Conservation (phyloP, 2,329 filamentous ascomycete genomes). For the Colletotrichum acutatum region DNA sequence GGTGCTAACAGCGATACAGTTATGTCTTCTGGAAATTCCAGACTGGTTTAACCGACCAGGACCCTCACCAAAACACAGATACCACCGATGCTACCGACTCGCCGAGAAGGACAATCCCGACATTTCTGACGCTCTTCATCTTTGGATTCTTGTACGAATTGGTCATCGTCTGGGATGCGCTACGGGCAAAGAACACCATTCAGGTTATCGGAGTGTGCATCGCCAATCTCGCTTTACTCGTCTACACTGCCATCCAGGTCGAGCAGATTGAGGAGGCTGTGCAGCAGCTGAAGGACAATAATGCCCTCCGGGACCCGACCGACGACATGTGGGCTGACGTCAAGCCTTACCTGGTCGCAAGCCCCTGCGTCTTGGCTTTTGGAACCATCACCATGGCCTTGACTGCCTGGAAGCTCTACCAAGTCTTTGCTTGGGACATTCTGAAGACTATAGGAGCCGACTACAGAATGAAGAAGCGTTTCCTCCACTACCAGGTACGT, state of each 20-base stretch:
- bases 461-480: slow-evolving; percentile 95
- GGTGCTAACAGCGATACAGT: slow-evolving; percentile 54
- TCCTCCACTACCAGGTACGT: slow-evolving; percentile 91
- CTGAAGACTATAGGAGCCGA: slow-evolving; percentile 99
- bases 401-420: slow-evolving; percentile 93
- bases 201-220: slow-evolving; percentile 95
- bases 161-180: slow-evolving; percentile 89
- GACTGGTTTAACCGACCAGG: slow-evolving; percentile 56
- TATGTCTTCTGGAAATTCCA: slow-evolving; percentile 94
- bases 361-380: slow-evolving; percentile 84
- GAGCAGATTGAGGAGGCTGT: slow-evolving; percentile 88
- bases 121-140: slow-evolving; percentile 95
- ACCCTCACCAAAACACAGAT: slow-evolving; percentile 44
- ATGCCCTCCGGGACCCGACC: slow-evolving; percentile 45
- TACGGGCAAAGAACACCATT: slow-evolving; percentile 97
- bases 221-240: slow-evolving; percentile 89
- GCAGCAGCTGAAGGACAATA: slow-evolving; percentile 54
- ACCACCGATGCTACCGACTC: slow-evolving; percentile 58
- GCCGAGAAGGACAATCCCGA: slow-evolving; percentile 82
- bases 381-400: slow-evolving; percentile 79
- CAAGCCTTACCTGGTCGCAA: slow-evolving; percentile 82
- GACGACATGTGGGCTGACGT: slow-evolving; percentile 74
- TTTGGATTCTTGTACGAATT: slow-evolving; percentile 96
- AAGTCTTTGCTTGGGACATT: slow-evolving; percentile 99
- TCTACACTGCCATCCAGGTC: slow-evolving; percentile 93